phyloP scores from a whole-genome alignment of 176 grass and related monocot genomes.

The maize (Zea mays) region DNA sequence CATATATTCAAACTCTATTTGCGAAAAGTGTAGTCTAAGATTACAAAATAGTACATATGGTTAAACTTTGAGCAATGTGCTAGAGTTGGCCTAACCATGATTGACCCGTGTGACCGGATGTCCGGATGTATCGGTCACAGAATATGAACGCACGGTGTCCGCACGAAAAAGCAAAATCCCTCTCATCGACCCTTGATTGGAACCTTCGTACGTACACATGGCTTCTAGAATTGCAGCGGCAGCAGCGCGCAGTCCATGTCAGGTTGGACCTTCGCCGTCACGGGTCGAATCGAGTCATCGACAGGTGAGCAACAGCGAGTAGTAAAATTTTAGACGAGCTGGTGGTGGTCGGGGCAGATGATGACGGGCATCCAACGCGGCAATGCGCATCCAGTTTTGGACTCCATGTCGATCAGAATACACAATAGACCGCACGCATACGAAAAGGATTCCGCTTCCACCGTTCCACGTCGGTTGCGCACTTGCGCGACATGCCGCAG shows the following conservation, averaged over 20 bases:
- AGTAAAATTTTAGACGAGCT: neutral
- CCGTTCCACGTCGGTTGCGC: constrained; percentile 5
- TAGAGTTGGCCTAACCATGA: too few species aligned
- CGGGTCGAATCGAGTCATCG: neutral
- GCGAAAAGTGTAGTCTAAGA: too few species aligned
- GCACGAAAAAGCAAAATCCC: neutral
- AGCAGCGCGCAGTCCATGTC: neutral
- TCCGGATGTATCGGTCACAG: neutral
- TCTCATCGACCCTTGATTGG: neutral
- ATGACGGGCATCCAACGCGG: neutral
- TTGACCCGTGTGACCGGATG: too few species aligned
- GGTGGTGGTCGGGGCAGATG: neutral
- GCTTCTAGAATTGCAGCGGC: constrained; percentile 1
- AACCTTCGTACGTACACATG: neutral
- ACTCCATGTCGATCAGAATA: neutral
- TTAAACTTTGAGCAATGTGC: too few species aligned
- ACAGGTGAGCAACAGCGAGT: neutral
- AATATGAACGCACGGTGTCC: neutral
- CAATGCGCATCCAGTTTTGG: neutral
- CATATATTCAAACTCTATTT: too few species aligned
- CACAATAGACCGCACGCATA: neutral
- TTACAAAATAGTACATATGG: too few species aligned
- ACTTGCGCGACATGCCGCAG: too few species aligned
- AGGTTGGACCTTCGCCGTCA: neutral
- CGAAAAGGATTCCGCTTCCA: neutral